Conservation (phyloP, 768 basidiomycete species). For the Dendrothele bispora region DNA sequence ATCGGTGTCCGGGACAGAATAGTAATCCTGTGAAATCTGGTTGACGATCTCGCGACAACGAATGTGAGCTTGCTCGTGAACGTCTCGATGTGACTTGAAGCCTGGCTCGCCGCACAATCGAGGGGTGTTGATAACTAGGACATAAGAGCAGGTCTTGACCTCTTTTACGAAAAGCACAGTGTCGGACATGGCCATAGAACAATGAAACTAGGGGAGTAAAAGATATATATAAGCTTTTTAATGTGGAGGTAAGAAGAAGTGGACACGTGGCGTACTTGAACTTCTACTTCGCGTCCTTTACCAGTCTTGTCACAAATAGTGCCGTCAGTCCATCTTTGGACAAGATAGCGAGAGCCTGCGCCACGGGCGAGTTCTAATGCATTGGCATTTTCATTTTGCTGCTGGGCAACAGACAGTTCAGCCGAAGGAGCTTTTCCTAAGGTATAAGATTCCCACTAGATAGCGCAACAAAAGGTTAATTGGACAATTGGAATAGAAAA, state of each 20-base stretch:
- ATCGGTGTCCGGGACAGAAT: conserved; percentile 48
- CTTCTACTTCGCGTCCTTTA: conserved; percentile 84
- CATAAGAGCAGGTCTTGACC: conserved; percentile 90
- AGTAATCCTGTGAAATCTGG: conserved; percentile 25
- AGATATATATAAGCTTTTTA: conserved; percentile 8
- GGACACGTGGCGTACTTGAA: conserved; percentile 64
- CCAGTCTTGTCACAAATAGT: conserved; percentile 93
- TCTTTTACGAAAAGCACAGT: conserved; percentile 90
- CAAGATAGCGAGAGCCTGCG: conserved; percentile 85
- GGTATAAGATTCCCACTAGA: conserved; percentile 76
- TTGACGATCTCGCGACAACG: conserved; percentile 78
- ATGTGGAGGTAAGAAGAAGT: conserved; percentile 7
- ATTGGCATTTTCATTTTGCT: conserved; percentile 62
- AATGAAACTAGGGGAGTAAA: conserved; percentile 70
- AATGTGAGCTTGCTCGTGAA: conserved; percentile 65
- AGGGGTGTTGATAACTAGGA: conserved; percentile 92
- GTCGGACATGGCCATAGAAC: conserved; percentile 92
- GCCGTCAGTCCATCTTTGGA: conserved; percentile 89
- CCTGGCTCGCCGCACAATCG: conserved; percentile 92
- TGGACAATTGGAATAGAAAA: conserved; percentile 19
- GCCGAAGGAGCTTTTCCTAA: conserved; percentile 69
- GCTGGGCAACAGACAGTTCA: conserved; percentile 66
- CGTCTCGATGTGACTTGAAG: conserved; percentile 76
- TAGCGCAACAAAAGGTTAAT: conserved; percentile 19
- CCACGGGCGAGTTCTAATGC: conserved; percentile 76